Percentiles rank a stretch among this genome's conserved stretches.
These are phyloP conservation scores for Uronychia binucleata DNA, from an alignment of 73 alveolate species.

Conservation along the genomic window DNA sequence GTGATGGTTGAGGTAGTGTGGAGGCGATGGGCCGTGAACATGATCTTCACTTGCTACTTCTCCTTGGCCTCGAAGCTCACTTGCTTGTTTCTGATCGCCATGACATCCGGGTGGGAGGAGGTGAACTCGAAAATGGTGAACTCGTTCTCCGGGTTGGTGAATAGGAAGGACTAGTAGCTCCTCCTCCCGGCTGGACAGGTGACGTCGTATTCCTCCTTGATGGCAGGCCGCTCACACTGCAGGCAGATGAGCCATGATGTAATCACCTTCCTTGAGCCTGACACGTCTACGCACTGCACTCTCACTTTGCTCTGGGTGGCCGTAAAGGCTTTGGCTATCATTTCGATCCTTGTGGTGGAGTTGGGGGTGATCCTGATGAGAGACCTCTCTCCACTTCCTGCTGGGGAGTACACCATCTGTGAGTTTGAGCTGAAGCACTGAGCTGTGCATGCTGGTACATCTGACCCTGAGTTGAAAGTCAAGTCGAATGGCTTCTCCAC, in stretches of 20 bases:
- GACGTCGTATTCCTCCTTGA: not conserved
- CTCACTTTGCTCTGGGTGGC: slow-evolving; percentile 24
- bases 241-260: slow-evolving; percentile 43
- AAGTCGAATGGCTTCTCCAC: slow-evolving; percentile 28
- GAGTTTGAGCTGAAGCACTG: slow-evolving; percentile 48
- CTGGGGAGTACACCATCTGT: slow-evolving; percentile 48
- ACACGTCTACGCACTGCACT: slow-evolving; percentile 63
- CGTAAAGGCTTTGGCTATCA: slow-evolving; percentile 30
- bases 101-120: slow-evolving; percentile 31
- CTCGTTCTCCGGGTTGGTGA: slow-evolving; percentile 18
- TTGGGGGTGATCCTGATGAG: slow-evolving; percentile 15
- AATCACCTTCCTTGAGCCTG: slow-evolving; percentile 29
- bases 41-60: slow-evolving; percentile 3
- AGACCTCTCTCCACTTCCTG: slow-evolving; percentile 40
- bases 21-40: slow-evolving; percentile 26
- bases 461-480: slow-evolving; percentile 30
- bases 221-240: slow-evolving; percentile 13
- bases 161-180: not conserved
- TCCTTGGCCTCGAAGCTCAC: slow-evolving; percentile 44
- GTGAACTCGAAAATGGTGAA: slow-evolving; percentile 46
- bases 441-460: slow-evolving; percentile 32
- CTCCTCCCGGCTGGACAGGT: slow-evolving; percentile 3
- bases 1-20: too few relatives aligned
- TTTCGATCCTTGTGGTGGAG: slow-evolving; percentile 26
- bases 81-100: slow-evolving; percentile 15